phyloP scores from a whole-genome alignment of 129 eudicot species.

The Flaveria robusta region DNA sequence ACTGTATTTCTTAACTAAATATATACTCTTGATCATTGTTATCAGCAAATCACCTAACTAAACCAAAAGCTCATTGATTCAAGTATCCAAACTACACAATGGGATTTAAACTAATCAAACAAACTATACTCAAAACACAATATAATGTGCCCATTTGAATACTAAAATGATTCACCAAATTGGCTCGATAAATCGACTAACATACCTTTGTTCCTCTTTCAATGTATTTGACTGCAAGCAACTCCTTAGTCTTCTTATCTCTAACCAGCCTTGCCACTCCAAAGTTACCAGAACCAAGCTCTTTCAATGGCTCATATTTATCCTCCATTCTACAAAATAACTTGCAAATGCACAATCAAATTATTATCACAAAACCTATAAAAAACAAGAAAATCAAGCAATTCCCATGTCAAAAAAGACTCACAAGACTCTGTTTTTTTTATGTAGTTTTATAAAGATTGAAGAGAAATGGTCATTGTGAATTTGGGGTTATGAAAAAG shows the following conservation, averaged over 20 bases:
- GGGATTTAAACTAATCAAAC: no score
- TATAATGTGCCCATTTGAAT: constrained; percentile 7
- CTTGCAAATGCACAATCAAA: not conserved
- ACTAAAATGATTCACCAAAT: not conserved
- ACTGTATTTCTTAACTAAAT: no score
- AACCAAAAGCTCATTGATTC: not conserved
- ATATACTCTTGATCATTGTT: not conserved
- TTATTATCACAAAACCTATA: not conserved
- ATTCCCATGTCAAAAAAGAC: constrained; percentile 4
- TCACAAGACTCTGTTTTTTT: not conserved
- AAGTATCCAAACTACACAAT: no score
- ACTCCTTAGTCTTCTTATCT: constrained; percentile 60
- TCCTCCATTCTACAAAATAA: constrained; percentile 40
- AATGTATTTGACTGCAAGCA: constrained; percentile 63
- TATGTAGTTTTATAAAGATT: not conserved
- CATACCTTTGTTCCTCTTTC: constrained; percentile 64
- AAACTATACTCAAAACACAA: not conserved
- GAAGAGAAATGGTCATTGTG: constrained; percentile 2
- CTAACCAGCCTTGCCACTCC: constrained; percentile 68
- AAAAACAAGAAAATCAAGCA: not conserved
- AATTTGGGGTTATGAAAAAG: not conserved
- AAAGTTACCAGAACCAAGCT: constrained; percentile 65
- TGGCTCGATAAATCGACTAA: not conserved
- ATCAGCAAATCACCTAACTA: not conserved
- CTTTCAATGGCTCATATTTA: constrained; percentile 56